A percentile compares a stretch with the other conserved stretches of the same genome.
These are phyloP conservation scores for Euphorbia pulcherrima DNA, from an alignment of 345 rosid species.

Conservation along the genomic window DNA sequence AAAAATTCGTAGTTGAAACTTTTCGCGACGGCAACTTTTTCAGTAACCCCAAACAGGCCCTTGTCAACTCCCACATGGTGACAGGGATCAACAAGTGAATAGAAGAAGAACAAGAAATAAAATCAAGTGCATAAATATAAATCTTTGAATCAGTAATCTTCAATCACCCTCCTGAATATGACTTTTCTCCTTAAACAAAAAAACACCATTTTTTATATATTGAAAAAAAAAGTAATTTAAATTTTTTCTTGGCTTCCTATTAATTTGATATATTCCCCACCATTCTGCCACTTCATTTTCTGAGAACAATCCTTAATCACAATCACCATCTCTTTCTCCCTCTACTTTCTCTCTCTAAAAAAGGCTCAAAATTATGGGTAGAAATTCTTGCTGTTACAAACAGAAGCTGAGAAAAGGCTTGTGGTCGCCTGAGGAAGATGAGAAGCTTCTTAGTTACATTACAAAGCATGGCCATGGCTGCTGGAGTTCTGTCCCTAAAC, in stretches of 20 bases:
- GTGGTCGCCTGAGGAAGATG: slow-evolving; percentile 93
- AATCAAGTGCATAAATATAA: slow-evolving; percentile 15
- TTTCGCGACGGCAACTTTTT: too few relatives aligned
- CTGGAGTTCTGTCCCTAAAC: slow-evolving; percentile 86
- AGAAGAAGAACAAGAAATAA: background rate
- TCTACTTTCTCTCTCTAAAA: background rate
- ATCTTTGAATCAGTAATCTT: slow-evolving; percentile 21
- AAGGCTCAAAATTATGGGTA: too few relatives aligned
- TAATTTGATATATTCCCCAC: slow-evolving; percentile 34
- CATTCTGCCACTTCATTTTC: slow-evolving; percentile 33
- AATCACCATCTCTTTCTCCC: slow-evolving; percentile 8
- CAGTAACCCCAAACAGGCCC: too few relatives aligned
- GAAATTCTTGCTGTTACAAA: slow-evolving; percentile 73
- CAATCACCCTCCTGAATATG: slow-evolving; percentile 33
- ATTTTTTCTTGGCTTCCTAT: slow-evolving; percentile 14
- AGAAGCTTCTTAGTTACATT: slow-evolving; percentile 66
- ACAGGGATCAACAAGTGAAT: slow-evolving; percentile 23
- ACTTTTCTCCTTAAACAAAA: slow-evolving; percentile 17
- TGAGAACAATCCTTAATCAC: slow-evolving; percentile 11
- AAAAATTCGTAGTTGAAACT: too few relatives aligned
- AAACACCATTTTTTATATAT: background rate
- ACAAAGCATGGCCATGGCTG: slow-evolving; percentile 73
- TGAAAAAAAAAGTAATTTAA: too few relatives aligned
- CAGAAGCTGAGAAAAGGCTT: slow-evolving; percentile 81
- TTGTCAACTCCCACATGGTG: slow-evolving; percentile 10